Conservation (phyloP, 768 basidiomycete species). For the Russula compacta region DNA sequence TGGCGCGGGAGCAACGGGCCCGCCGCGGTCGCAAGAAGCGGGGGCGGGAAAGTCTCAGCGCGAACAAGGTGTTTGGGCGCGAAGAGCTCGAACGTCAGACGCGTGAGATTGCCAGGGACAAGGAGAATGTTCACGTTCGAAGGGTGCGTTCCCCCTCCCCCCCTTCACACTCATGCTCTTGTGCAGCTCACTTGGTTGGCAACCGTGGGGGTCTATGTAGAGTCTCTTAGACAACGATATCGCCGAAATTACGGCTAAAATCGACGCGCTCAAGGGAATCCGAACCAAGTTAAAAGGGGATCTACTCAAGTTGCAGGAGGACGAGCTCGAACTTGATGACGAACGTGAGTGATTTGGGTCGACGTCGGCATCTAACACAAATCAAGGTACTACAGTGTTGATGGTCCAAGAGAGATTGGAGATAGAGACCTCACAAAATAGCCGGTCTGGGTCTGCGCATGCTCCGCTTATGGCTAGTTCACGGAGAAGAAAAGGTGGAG, state of each 20-base stretch:
- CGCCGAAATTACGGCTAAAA: conserved; percentile 81
- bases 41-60: conserved; percentile 58
- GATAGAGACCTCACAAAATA: conserved; percentile 47
- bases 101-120: conserved; percentile 81
- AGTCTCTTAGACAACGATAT: conserved; percentile 83
- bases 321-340: conserved; percentile 94
- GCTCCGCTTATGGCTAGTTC: conserved; percentile 47
- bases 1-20: conserved; percentile 34
- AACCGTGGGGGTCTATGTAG: conserved; percentile 31
- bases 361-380: conserved; percentile 2
- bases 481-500: conserved; percentile 56
- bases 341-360: conserved; percentile 52
- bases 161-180: conserved; percentile 11
- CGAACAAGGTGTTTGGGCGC: conserved; percentile 62
- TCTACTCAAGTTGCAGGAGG: conserved; percentile 82
- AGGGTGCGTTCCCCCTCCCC: conserved; percentile 38
- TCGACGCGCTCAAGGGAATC: conserved; percentile 73
- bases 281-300: conserved; percentile 72
- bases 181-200: background rate
- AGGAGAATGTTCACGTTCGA: conserved; percentile 85
- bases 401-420: conserved; percentile 81
- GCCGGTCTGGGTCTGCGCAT: conserved; percentile 26
- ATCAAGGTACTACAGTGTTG: conserved; percentile 46
- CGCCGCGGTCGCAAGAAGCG: conserved; percentile 37
- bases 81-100: conserved; percentile 81